Percentiles rank a stretch among this genome's conserved stretches.
These are phyloP conservation scores for Schizophyllum amplum DNA, from an alignment of 1,284 basidiomycete species.

Conservation along the genomic window DNA sequence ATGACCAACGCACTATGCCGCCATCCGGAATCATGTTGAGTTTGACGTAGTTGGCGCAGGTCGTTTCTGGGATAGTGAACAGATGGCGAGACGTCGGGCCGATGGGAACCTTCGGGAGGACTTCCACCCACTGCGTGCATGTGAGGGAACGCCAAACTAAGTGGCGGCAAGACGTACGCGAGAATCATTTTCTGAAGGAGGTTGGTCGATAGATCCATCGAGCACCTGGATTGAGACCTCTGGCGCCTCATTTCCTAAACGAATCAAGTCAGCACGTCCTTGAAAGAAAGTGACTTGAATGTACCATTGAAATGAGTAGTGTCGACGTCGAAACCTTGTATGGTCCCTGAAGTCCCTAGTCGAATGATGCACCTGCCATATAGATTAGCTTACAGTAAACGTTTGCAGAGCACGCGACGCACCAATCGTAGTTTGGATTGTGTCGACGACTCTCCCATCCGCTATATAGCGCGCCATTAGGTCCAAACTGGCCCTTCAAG, in stretches of 20 bases:
- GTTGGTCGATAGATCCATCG: conserved; percentile 36
- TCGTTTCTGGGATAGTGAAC: conserved; percentile 60
- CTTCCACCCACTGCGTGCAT: conserved; percentile 63
- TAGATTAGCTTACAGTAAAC: conserved; percentile 1
- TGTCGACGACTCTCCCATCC: conserved; percentile 95
- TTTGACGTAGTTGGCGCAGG: conserved; percentile 74
- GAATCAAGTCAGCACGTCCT: conserved; percentile 1
- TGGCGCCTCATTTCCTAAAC: conserved; percentile 83
- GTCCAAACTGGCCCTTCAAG: conserved; percentile 91
- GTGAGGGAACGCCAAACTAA: not conserved
- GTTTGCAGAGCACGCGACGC: conserved; percentile 15
- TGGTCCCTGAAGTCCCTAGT: conserved; percentile 72
- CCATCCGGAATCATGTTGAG: conserved; percentile 97
- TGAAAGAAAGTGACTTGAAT: conserved; percentile 3
- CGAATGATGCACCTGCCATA: conserved; percentile 77
- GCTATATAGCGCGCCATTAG: conserved; percentile 90
- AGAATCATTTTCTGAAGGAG: conserved; percentile 36
- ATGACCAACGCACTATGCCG: conserved; percentile 64
- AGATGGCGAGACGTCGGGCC: conserved; percentile 84
- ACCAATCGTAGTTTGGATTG: conserved; percentile 90
- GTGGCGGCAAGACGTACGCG: conserved; percentile 34
- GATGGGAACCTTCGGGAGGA: conserved; percentile 67
- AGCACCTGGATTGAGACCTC: conserved; percentile 69
- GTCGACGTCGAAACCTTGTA: conserved; percentile 91
- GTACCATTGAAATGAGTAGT: conserved; percentile 91